Evolutionary conservation across 345 rosid species (phyloP).

Genomic region (Clausena lansium): DNA sequence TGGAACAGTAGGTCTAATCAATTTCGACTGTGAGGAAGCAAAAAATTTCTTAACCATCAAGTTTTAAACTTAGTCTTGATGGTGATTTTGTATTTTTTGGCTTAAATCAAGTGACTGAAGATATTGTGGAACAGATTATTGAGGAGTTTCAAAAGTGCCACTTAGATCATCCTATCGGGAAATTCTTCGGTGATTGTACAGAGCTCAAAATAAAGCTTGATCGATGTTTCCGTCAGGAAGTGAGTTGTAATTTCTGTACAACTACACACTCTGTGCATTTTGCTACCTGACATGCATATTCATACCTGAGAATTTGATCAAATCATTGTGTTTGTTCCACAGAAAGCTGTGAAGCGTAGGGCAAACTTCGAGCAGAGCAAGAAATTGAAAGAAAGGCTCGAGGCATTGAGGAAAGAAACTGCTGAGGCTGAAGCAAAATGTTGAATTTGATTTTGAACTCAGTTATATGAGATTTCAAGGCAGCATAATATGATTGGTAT

Average conservation of each 20-base stretch:
- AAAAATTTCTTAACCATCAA: background rate
- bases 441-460: background rate
- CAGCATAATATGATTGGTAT: background rate
- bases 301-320: background rate
- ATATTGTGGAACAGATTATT: slow-evolving; percentile 50
- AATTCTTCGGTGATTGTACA: slow-evolving; percentile 88
- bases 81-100: background rate
- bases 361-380: slow-evolving; percentile 72
- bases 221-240: slow-evolving; percentile 85
- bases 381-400: slow-evolving; percentile 56
- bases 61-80: background rate
- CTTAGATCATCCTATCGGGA: slow-evolving; percentile 72
- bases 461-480: background rate
- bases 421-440: slow-evolving; percentile 25
- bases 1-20: background rate
- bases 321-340: slow-evolving; percentile 5
- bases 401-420: slow-evolving; percentile 46
- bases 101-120: background rate
- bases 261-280: background rate
- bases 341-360: slow-evolving; percentile 93
- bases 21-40: background rate
- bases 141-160: slow-evolving; percentile 91
- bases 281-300: background rate
- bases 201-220: slow-evolving; percentile 80
- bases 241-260: slow-evolving; percentile 17